phyloP scores from a whole-genome alignment of 2,329 filamentous ascomycete genomes.

The Alternaria novae-zelandiae region DNA sequence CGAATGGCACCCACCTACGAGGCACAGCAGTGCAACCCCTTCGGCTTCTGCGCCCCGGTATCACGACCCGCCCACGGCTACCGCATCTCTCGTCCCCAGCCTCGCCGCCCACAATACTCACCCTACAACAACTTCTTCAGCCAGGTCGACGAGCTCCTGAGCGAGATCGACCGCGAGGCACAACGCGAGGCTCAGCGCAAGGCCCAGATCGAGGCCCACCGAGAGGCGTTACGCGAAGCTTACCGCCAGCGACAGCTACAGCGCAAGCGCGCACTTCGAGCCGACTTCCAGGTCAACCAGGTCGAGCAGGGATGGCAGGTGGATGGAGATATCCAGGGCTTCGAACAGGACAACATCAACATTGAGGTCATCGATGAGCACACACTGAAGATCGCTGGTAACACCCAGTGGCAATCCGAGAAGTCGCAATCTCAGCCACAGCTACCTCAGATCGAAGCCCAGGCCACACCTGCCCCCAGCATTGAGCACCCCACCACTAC shows the following conservation, averaged over 20 bases:
- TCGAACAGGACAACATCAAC: constrained; percentile 43
- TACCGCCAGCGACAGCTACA: constrained; percentile 28
- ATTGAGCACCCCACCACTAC: not conserved
- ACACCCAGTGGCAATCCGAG: constrained; percentile 33
- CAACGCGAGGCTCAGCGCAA: constrained; percentile 25
- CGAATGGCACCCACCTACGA: constrained; percentile 41
- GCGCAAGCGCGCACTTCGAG: constrained; percentile 38
- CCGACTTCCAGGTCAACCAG: constrained; percentile 40
- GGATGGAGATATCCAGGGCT: constrained; percentile 41
- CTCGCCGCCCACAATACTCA: constrained; percentile 28
- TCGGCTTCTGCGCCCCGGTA: constrained; percentile 30
- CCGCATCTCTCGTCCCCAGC: constrained; percentile 22
- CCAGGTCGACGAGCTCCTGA: constrained; percentile 41
- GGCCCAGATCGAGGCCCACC: constrained; percentile 36
- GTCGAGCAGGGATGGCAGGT: constrained; percentile 41
- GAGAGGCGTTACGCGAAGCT: constrained; percentile 33
- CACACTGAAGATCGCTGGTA: constrained; percentile 41
- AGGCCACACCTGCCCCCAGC: not conserved
- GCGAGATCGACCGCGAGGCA: constrained; percentile 38
- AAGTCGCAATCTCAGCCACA: constrained; percentile 19
- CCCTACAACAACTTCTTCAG: constrained; percentile 42
- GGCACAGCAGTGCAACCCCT: constrained; percentile 36
- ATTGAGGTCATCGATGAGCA: constrained; percentile 45
- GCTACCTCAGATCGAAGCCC: constrained; percentile 13
- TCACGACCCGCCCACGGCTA: constrained; percentile 28